These are phyloP conservation scores for Magnolia changhungtana DNA, from an alignment of 164 flowering plant genomes.

Conservation along the genomic window DNA sequence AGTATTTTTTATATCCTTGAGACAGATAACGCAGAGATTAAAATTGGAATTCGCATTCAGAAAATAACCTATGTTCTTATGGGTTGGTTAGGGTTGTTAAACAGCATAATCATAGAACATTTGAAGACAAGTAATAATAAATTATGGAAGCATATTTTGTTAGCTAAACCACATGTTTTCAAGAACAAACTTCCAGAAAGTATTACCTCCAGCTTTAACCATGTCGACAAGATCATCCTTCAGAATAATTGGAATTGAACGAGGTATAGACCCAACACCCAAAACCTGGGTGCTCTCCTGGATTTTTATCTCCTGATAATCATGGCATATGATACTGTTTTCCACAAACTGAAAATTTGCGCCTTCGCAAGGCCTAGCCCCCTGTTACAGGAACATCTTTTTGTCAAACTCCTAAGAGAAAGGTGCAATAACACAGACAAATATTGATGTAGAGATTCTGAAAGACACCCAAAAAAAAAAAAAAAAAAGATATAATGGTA, in stretches of 20 bases:
- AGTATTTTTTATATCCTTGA: no score
- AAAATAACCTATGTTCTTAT: no score
- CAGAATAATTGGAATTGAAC: slow-evolving; percentile 78
- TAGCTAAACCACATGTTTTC: background rate
- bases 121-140: no score
- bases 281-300: slow-evolving; percentile 90
- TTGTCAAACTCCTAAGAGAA: background rate
- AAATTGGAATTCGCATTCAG: no score
- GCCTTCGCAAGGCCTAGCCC: slow-evolving; percentile 59
- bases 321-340: slow-evolving; percentile 61
- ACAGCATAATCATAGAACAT: background rate
- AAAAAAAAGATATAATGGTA: background rate
- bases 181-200: slow-evolving; percentile 5
- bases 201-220: slow-evolving; percentile 94
- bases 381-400: slow-evolving; percentile 30
- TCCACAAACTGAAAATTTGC: slow-evolving; percentile 62
- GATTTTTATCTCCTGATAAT: slow-evolving; percentile 97
- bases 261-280: slow-evolving; percentile 97
- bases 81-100: background rate
- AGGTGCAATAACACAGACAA: background rate
- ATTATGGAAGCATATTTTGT: background rate
- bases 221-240: slow-evolving; percentile 94
- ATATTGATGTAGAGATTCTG: background rate
- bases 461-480: background rate
- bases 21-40: no score